phyloP scores from a whole-genome alignment of 768 basidiomycete genomes.

The Mycena olivaceomarginata region DNA sequence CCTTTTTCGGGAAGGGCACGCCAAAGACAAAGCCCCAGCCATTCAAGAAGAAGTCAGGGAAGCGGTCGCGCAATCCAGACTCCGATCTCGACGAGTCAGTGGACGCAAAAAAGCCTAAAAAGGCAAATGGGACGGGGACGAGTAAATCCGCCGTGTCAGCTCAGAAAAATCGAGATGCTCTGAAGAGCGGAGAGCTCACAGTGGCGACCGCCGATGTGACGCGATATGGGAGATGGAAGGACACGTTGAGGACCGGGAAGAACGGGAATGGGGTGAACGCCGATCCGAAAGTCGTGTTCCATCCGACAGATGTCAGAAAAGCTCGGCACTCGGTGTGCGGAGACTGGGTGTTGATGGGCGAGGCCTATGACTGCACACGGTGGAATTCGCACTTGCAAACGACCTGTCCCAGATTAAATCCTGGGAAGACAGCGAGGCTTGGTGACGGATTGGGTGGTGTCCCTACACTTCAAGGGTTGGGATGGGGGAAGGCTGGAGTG shows the following conservation, averaged over 20 bases:
- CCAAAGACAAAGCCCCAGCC: background rate
- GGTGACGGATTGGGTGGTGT: too few species aligned
- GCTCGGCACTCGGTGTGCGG: too few species aligned
- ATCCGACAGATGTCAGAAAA: too few species aligned
- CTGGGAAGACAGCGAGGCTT: too few species aligned
- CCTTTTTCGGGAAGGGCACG: background rate
- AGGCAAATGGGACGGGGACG: slow-evolving; percentile 12
- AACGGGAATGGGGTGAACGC: background rate
- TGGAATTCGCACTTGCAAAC: too few species aligned
- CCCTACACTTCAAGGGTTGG: too few species aligned
- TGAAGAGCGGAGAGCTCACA: background rate
- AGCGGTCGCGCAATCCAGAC: background rate
- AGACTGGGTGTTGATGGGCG: too few species aligned
- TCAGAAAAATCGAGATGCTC: background rate
- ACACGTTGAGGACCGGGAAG: slow-evolving; percentile 3
- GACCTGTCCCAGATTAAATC: too few species aligned
- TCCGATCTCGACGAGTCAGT: slow-evolving; percentile 16
- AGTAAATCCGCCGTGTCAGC: slow-evolving; percentile 12
- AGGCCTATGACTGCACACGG: too few species aligned
- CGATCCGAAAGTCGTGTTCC: too few species aligned
- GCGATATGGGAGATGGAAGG: background rate
- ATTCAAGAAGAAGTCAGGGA: background rate
- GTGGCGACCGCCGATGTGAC: background rate
- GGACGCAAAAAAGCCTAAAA: slow-evolving; percentile 19
- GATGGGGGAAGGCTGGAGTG: too few species aligned